Evolutionary conservation across 371 early-diverging fungal species (phyloP), one percentile per base, ranked within the genome.

Genomic region (Zopfochytrium polystomum): DNA sequence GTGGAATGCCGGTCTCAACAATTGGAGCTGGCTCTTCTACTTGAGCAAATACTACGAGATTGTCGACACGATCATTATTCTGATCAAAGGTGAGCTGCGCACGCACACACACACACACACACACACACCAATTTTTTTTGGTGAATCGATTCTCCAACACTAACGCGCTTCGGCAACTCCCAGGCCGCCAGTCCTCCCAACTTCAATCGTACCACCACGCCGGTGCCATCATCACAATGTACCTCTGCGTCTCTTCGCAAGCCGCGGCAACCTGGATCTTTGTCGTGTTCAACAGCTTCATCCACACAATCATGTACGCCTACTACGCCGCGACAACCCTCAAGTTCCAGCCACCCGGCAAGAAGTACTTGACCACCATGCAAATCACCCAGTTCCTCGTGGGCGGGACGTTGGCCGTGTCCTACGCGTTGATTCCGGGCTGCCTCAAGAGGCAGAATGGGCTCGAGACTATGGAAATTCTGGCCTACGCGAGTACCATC

Each of bases 121-220:
- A n/a, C n/a, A n/a, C n/a, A n/a, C n/a, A n/a, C n/a, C n/a, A n/a
- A n/a, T 9, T 13, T 4, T 30, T 48, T 33, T 38, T n/a, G n/a
- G 7, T 11, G 7, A 38, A 7, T 18, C 38, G 23, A 5, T 42
- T 25, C n/a, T 7, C 7, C 44, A 31, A 20, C 35, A 4, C 0
- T 38, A 18, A 23, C 7, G 18, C 0, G 29, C 43, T 15, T 15
- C 29, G 23, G 13, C 27, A n/a, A 18, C 18, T 27, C 29, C 7
- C 30, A 55, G 49, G 76, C 1, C 85, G 89, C 50, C 85, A 82
- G 44, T 82, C 88, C 0, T 89, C 89, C 33, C 82, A 87, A 30
- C 80, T 93, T 62, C 93, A 93, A 73, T 86, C 86, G 54, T 92
- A 91, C 70, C 93, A 93, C 68, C 93, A 93, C 65, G 82, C 89